These are phyloP conservation scores for Boletus sp. DNA, from an alignment of 768 basidiomycete genomes.

Conservation along the genomic window DNA sequence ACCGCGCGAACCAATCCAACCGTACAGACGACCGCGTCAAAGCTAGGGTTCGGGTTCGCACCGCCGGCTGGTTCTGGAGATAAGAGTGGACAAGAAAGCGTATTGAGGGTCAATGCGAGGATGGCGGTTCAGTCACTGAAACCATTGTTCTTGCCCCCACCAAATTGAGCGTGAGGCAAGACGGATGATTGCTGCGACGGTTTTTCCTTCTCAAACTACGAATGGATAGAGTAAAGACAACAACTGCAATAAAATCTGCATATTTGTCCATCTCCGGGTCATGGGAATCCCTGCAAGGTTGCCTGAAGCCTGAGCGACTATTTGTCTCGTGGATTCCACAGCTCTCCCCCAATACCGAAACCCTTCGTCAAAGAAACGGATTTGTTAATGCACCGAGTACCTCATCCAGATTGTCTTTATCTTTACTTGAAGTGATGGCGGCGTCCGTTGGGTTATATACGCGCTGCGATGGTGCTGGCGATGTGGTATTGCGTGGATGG, in stretches of 20 bases:
- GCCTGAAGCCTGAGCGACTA: too few species aligned
- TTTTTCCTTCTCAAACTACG: not conserved
- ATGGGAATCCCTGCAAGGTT: too few species aligned
- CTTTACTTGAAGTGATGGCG: too few species aligned
- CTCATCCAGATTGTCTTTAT: too few species aligned
- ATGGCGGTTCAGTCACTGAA: constrained; percentile 28
- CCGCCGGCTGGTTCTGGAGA: constrained; percentile 10
- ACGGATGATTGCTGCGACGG: not conserved
- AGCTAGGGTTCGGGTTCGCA: constrained; percentile 42
- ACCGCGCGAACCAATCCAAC: constrained; percentile 47
- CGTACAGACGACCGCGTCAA: constrained; percentile 47
- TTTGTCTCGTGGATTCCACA: too few species aligned
- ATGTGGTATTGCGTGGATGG: too few species aligned
- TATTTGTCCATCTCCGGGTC: not conserved
- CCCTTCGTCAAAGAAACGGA: too few species aligned
- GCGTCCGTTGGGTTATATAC: too few species aligned
- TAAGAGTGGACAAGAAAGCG: constrained; percentile 16
- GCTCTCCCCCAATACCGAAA: too few species aligned
- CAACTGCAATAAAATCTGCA: not conserved
- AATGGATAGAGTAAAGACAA: not conserved
- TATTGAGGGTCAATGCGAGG: constrained; percentile 27
- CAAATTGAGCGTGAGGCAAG: constrained; percentile 4
- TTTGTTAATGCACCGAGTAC: too few species aligned
- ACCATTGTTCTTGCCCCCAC: constrained; percentile 23
- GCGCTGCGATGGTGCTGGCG: too few species aligned